Percentiles rank a stretch among this genome's conserved stretches.
phyloP scores from a whole-genome alignment of 1,139 yeast genomes.

The Suhomyces bolitotheri region DNA sequence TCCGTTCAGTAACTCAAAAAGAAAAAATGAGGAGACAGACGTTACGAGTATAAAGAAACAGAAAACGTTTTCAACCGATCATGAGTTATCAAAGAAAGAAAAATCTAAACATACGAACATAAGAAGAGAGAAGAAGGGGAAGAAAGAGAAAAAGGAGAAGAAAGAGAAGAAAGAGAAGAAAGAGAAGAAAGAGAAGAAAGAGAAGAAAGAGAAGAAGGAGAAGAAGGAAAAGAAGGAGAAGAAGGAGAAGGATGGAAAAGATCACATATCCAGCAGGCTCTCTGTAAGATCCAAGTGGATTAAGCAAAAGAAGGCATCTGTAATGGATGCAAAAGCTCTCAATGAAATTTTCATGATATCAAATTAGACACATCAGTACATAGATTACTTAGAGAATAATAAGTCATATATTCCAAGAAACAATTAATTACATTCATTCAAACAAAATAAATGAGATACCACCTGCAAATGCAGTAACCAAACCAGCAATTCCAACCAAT shows the following conservation, averaged over 20 bases:
- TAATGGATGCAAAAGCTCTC: slow-evolving; percentile 82
- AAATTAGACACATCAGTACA: slow-evolving; percentile 23
- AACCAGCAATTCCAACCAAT: slow-evolving; percentile 32
- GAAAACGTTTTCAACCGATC: not conserved
- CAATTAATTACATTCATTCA: slow-evolving; percentile 19
- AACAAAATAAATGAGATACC: slow-evolving; percentile 39
- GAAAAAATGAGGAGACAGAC: not conserved
- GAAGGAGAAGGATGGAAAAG: slow-evolving; percentile 20
- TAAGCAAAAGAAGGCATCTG: slow-evolving; percentile 85
- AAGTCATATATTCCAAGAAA: too few species aligned
- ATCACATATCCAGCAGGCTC: slow-evolving; percentile 56
- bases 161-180: slow-evolving; percentile 21
- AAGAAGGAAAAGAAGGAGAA: slow-evolving; percentile 22
- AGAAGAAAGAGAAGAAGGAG: slow-evolving; percentile 20
- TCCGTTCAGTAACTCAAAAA: not conserved
- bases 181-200: slow-evolving; percentile 19
- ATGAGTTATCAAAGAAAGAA: slow-evolving; percentile 28
- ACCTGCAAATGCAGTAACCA: slow-evolving; percentile 39
- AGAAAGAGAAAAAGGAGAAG: slow-evolving; percentile 22
- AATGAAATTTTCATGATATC: slow-evolving; percentile 91
- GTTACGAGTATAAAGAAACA: not conserved
- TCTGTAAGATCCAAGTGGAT: slow-evolving; percentile 86
- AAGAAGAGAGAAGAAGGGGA: slow-evolving; percentile 25
- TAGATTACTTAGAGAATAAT: too few species aligned
- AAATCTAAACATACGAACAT: slow-evolving; percentile 29